Evolutionary conservation across 805 yeast genomes (phyloP), one percentile per base, ranked within the genome.

Genomic region (Candida pseudoglaebosa): DNA sequence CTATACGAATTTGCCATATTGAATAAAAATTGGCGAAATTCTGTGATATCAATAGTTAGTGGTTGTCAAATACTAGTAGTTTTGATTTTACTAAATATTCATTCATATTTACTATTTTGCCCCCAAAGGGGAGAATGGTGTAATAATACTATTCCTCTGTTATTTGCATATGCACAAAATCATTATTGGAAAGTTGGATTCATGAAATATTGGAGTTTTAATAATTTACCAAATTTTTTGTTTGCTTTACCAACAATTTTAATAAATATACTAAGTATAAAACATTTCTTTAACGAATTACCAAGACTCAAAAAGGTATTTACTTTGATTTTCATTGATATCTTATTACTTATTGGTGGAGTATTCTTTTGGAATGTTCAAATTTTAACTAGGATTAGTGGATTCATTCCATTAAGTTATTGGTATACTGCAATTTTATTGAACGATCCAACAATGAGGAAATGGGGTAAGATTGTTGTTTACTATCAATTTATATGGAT

Each of bases 131-230:
- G 88, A 5, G 84, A 73, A 43, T 91, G 97, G 97, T 91, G 99
- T 56, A 43, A 62, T 10, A 46, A 63, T 4, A 41, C 45, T 3
- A 37, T 84, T 0, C 87, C 85, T 5, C 73, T 82, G 16, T 65
- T 91, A 10, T 80, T 80, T 49, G 57, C 75, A 3, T 86, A 71
- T 56, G 84, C 95, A 5, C 99, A 93, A 59, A 42, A 62, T 1
- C 70, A 78, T 46, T 89, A 91, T 57, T 93, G 99, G 99, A 75
- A 80, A 48, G 73, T 70, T 32, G 98, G 99, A 0, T 77, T 90
- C 37, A 58, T 93, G 40, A 67, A 61, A 29, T 93, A 93, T 61
- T 93, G 96, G 91, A 83, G 93, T 0, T 42, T 70, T 0, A 79
- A 78, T 52, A 91, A 93, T 51, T 59, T 86, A 5, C 96, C 96